Percentiles rank a stretch among this genome's conserved stretches.
These are phyloP conservation scores for Gymnopilus dilepis DNA, from an alignment of 768 basidiomycete species.

Conservation along the genomic window DNA sequence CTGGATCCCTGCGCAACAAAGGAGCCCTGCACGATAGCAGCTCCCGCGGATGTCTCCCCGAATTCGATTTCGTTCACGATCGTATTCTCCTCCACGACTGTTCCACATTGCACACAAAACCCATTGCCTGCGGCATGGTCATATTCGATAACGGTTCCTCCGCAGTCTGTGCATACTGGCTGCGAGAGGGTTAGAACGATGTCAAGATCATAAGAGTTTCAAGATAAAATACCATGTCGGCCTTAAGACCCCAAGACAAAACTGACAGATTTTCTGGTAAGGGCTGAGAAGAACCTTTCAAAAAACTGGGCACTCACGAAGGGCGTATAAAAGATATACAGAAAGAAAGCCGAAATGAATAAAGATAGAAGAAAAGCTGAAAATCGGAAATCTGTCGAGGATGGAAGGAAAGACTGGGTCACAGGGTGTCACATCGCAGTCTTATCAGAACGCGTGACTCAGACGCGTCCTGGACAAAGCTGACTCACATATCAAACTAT, in stretches of 20 bases:
- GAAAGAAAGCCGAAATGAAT: slow-evolving; percentile 12
- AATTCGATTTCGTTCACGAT: slow-evolving; percentile 95
- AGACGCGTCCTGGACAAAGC: background rate
- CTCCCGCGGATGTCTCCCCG: slow-evolving; percentile 90
- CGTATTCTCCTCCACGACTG: slow-evolving; percentile 90
- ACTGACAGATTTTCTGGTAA: background rate
- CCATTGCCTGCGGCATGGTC: slow-evolving; percentile 85
- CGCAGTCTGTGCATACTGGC: slow-evolving; percentile 78
- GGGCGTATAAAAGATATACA: background rate
- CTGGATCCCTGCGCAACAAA: slow-evolving; percentile 92
- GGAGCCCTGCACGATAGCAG: slow-evolving; percentile 94
- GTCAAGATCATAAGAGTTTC: background rate
- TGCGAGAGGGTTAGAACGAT: slow-evolving; percentile 24
- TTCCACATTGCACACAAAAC: slow-evolving; percentile 86
- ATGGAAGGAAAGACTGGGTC: slow-evolving; percentile 9
- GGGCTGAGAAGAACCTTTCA: background rate
- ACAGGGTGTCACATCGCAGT: slow-evolving; percentile 1
- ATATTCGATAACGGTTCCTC: slow-evolving; percentile 85
- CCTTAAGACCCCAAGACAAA: background rate
- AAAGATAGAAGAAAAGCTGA: slow-evolving; percentile 21
- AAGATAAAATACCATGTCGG: slow-evolving; percentile 3
- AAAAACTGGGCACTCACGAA: background rate
- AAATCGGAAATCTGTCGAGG: background rate
- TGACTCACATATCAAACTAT: background rate
- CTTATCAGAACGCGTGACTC: slow-evolving; percentile 20